Base-by-base conservation (phyloP, 2,329 filamentous ascomycete genomes). In the Kalmusia sp. region DNA sequence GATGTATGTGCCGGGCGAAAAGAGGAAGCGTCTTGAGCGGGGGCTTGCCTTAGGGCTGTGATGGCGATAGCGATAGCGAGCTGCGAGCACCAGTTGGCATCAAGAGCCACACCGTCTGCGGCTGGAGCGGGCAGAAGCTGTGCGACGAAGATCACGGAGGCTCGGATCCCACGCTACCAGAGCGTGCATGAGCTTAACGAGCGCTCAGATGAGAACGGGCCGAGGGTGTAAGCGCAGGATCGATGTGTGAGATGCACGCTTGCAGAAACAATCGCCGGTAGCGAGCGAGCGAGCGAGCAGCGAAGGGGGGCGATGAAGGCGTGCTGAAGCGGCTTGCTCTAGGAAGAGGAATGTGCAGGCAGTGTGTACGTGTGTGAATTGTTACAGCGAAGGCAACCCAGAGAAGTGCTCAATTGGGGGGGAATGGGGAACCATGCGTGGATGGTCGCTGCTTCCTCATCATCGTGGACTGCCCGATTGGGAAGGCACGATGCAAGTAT, bases 31-130 rank as follows among this genome's bases (percentile, higher is more conserved):
- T 37, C 4, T n/a, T 21, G 30, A 15, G 30, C 22, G 44, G 31
- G 64, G 65, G 55, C 57, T 54, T 50, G 55, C 57, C 47, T 66
- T 70, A 64, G 68, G 61, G 57, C 61, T 54, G 67, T 67, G 64
- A 68, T 62, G 39, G 45, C 43, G 8, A 34, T 15, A 8, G 38
- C 24, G 45, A 49, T 34, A 43, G 52, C 57, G 45, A 54, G 57
- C 41, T 70, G 68, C 67, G 43, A 35, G 31, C 30, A 27, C 31
- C 43, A 31, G 22, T 17, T 17, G 28, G 21, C 30, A 25, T 35
- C n/a, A 70, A 58, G 12, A 28, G 27, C 27, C 27, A 28, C 27
- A 28, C n/a, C 28, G 21, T 6, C 17, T 24, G 33, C 25, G 46
- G 34, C 35, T 24, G 37, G 25, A 49, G 30, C 37, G 49, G 49